phyloP scores from a whole-genome alignment of 106 monocot genomes.

The Dendrobium nobile region DNA sequence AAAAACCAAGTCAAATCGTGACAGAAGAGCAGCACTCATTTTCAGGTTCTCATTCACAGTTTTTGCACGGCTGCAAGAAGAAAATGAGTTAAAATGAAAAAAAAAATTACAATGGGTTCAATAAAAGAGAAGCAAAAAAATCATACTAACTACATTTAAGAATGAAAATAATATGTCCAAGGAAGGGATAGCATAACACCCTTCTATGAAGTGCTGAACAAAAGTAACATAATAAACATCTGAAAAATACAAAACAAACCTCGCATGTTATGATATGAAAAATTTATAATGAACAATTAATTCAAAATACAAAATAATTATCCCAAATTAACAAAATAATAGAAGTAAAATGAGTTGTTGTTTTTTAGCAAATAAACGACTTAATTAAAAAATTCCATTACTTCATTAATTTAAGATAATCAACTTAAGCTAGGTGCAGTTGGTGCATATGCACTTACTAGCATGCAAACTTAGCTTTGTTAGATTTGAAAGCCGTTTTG shows the following conservation, averaged over 20 bases:
- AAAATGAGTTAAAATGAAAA: background rate
- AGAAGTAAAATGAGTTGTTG: too few relatives aligned
- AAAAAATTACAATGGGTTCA: background rate
- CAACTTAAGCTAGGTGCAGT: too few relatives aligned
- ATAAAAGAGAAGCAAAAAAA: background rate
- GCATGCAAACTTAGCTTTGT: too few relatives aligned
- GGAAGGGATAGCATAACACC: background rate
- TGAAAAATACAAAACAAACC: background rate
- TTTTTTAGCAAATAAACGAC: too few relatives aligned
- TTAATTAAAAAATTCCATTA: too few relatives aligned
- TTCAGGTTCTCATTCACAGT: conserved; percentile 98
- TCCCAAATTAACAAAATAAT: background rate
- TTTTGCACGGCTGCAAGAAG: conserved; percentile 83
- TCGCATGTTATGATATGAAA: background rate
- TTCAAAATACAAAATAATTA: background rate
- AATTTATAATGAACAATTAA: background rate
- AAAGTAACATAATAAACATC: background rate
- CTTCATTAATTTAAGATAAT: too few relatives aligned
- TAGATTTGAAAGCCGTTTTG: too few relatives aligned
- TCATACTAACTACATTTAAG: background rate
- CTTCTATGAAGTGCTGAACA: background rate
- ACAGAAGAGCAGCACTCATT: conserved; percentile 94
- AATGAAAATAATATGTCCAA: background rate
- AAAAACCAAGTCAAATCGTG: conserved; percentile 95
- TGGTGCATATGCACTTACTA: too few relatives aligned